Base-by-base conservation (phyloP, 108 stramenopile species). In the Cyclostephanos invisitatus region DNA sequence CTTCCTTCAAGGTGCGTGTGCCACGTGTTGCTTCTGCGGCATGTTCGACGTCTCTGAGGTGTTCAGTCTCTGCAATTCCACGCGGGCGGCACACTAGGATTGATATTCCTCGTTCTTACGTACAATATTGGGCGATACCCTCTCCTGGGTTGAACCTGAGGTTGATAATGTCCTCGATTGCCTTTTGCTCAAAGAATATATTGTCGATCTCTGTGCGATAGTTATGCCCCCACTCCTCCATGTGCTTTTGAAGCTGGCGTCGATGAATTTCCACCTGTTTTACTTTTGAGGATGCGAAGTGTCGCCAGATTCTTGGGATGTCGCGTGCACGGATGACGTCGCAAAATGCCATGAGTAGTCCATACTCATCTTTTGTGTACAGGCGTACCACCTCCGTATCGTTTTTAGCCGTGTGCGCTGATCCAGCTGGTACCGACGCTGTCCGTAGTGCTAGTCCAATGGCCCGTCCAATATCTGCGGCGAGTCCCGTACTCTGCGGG, bases 111-210 rank as follows among this genome's bases (percentile, higher is more conserved):
- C 18, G 35, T 21, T 57, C 68, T 3, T 18, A 20, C 12, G 68
- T 32, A 10, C 14, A 18, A 11, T 7, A 10, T 10, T 32, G 58
- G 7, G 59, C 40, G n/a, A 12, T 18, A 8, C 27, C 22, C 10
- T 40, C 70, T 18, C n/a, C 42, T 15, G 58, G 44, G 44, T 62
- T 71, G 10, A 28, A 22, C 11, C 7, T 27, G 10, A 48, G 27
- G 25, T 71, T 71, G 12, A 61, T 29, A 7, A 71, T 60, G 22
- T 71, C 29, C 18, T 71, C 42, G 20, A 71, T 46, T 28, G 47
- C 32, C 15, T 71, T 54, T 25, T 71, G 38, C 17, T 51, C 17
- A 18, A 68, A 56, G 29, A 68, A 68, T 20, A 56, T 48, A 20
- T 18, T 20, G 42, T 68, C 53, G 25, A 68, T n/a, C n/a, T 68